phyloP scores from a whole-genome alignment of 371 early-diverging fungal genomes.

The Circinella minor region DNA sequence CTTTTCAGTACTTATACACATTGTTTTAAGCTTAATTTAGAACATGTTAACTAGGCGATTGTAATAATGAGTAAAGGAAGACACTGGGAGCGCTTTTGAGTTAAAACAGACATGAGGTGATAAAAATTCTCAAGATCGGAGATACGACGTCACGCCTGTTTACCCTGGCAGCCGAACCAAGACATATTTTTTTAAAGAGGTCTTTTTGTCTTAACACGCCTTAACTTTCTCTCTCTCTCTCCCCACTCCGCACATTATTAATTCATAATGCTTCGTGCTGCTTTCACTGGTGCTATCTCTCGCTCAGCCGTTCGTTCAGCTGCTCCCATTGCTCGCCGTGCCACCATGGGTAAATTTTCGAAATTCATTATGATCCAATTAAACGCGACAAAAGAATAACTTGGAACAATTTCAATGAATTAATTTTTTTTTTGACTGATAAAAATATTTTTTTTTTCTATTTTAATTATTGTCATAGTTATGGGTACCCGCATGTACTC shows the following conservation, averaged over 20 bases:
- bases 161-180: not conserved
- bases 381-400: not conserved
- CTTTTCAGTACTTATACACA: too few species aligned
- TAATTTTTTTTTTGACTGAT: too few species aligned
- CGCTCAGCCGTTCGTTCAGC: constrained; percentile 45
- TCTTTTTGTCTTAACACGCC: not conserved
- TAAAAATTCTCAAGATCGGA: not conserved
- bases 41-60: too few species aligned
- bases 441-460: not conserved
- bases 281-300: constrained; percentile 47
- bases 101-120: not conserved
- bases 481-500: constrained; percentile 64
- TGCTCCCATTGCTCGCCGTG: constrained; percentile 29
- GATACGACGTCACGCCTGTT: not conserved
- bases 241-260: constrained; percentile 39
- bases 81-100: too few species aligned
- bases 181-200: constrained; percentile 7
- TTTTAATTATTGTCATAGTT: constrained; percentile 16
- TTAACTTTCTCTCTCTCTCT: constrained; percentile 12
- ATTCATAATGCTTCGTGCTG: constrained; percentile 52
- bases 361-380: not conserved
- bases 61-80: too few species aligned
- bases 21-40: too few species aligned
- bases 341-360: constrained; percentile 15
- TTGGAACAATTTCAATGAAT: too few species aligned